Evolutionary conservation across 2,329 filamentous ascomycete genomes (phyloP), one percentile per base, ranked within the genome.

Genomic region (Sporothrix mexicana): DNA sequence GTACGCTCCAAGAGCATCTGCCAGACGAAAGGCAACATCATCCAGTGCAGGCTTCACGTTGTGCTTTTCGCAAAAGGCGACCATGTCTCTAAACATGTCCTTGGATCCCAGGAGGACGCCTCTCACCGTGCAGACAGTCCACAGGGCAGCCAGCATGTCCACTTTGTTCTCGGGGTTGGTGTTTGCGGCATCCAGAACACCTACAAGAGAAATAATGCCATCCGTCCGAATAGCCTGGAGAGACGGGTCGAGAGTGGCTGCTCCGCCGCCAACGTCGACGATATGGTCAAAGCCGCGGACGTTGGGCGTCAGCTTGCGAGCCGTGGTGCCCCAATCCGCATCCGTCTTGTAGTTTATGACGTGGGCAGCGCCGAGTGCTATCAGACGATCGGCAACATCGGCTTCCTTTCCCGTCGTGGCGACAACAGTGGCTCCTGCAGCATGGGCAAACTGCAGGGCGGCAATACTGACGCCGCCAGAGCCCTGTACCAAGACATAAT

Each of bases 401-500:
- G 80, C 80, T 0, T 79, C 77, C 0, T 84, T 85, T 1, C 85
- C 87, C 0, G 87, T 90, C 0, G 88, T 90, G 0, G 88, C 85
- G 71, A 90, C 88, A 69, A 90, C 87, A 7, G 79, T 83, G 0
- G 87, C 88, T 41, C 87, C 88, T 0, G 84, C 84, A 0, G 87
- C 86, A 73, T 79, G 77, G 53, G 82, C 82, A 67, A 83, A 80
- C 79, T 87, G 90, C n/a, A 92, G 79, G 3, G 86, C 90, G 73
- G 91, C 91, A 74, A 92, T 84, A 74, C 85, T 88, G 8, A 93
- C 91, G 73, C 91, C 91, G 23, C 91, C 91, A 0, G 90, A 92
- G n/a, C 91, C 91, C 80, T 92, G 89, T 0, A 90, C 90, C 47
- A 93, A 84, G 2, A 93, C 89, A 76, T 80, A 84, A 74, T 87